Percentiles rank a stretch among this genome's conserved stretches.
Conservation (phyloP, 177 flowering plant genomes). For the Tripterygium wilfordii region DNA sequence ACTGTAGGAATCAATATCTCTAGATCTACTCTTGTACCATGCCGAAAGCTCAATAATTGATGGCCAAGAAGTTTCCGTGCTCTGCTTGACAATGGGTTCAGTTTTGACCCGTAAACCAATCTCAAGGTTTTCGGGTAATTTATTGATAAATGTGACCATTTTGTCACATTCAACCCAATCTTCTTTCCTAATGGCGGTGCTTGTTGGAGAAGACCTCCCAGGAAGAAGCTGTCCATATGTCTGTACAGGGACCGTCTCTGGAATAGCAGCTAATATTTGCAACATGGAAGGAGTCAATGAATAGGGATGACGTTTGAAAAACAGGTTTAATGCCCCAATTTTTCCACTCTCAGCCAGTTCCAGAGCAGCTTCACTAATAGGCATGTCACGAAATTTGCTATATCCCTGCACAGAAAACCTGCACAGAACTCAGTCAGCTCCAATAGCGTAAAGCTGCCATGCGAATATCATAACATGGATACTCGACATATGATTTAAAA, state of each 20-base stretch:
- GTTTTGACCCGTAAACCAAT: slow-evolving; percentile 42
- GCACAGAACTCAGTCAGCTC: slow-evolving; percentile 43
- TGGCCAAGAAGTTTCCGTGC: slow-evolving; percentile 66
- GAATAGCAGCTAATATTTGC: slow-evolving; percentile 73
- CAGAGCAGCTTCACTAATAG: slow-evolving; percentile 66
- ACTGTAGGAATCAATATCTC: slow-evolving; percentile 71
- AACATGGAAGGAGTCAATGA: slow-evolving; percentile 65
- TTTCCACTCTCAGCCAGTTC: slow-evolving; percentile 86
- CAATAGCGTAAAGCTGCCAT: slow-evolving; percentile 31
- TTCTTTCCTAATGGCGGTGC: slow-evolving; percentile 53
- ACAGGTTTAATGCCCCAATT: slow-evolving; percentile 90
- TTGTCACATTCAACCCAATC: slow-evolving; percentile 96
- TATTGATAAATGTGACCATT: slow-evolving; percentile 43
- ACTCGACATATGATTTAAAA: no score
- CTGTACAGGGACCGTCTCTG: slow-evolving; percentile 93
- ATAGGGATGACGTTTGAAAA: slow-evolving; percentile 95
- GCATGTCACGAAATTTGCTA: slow-evolving; percentile 59
- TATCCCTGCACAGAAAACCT: slow-evolving; percentile 88
- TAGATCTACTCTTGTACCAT: slow-evolving; percentile 87
- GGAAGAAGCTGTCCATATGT: slow-evolving; percentile 93
- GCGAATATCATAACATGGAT: no score
- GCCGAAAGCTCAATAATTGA: slow-evolving; percentile 49
- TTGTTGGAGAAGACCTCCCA: slow-evolving; percentile 71
- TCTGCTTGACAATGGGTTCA: slow-evolving; percentile 60
- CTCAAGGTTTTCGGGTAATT: slow-evolving; percentile 26